These are phyloP conservation scores for Poteriospumella lacustris DNA, from an alignment of 108 stramenopile genomes.

Conservation along the genomic window DNA sequence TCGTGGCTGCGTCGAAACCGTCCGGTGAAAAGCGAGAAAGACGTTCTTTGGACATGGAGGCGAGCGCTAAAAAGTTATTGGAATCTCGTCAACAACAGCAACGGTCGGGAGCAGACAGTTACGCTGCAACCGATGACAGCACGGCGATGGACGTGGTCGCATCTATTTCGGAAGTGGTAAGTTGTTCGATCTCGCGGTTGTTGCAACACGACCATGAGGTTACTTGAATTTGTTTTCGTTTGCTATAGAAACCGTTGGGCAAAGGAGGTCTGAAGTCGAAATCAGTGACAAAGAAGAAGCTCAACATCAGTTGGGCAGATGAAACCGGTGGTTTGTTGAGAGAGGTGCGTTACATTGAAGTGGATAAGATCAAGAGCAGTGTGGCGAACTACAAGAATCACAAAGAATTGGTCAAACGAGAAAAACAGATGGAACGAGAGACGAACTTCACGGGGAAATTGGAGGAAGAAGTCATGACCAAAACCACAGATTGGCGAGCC, in stretches of 20 bases:
- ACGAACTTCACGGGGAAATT: not conserved
- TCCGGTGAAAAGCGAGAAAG: not conserved
- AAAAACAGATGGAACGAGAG: constrained; percentile 4
- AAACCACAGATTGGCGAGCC: not conserved
- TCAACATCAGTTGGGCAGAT: not conserved
- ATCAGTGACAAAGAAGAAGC: not conserved
- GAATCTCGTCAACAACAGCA: not conserved
- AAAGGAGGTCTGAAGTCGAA: constrained; percentile 2
- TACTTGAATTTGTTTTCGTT: no score
- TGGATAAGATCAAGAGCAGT: constrained; percentile 4
- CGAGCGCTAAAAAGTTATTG: not conserved
- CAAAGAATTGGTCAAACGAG: not conserved
- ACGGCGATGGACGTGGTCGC: not conserved
- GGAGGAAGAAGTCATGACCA: not conserved
- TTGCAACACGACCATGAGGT: no score
- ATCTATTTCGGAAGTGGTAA: not conserved
- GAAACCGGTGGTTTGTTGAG: not conserved
- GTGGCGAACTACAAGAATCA: constrained; percentile 11
- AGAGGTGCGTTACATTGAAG: constrained; percentile 1
- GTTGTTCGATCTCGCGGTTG: no score
- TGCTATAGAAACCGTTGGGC: not conserved
- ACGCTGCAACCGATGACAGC: not conserved
- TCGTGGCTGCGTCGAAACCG: not conserved
- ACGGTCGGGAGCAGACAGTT: not conserved
- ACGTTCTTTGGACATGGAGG: not conserved